phyloP scores from a whole-genome alignment of 164 flowering plant genomes.

The Kalanchoe fedtschenkoi region DNA sequence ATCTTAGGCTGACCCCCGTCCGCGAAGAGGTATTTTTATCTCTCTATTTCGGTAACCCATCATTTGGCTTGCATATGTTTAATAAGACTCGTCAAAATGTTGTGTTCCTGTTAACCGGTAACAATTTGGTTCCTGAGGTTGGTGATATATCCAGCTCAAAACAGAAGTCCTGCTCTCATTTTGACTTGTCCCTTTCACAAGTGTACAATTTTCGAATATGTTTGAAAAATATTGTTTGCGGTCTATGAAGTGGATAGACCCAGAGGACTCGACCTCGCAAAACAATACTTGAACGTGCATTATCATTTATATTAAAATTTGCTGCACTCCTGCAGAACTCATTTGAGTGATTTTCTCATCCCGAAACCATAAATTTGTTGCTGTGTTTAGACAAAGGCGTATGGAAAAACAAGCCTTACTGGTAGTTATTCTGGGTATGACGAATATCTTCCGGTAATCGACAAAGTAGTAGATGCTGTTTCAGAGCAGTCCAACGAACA shows the following conservation, averaged over 20 bases:
- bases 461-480: conserved; percentile 75
- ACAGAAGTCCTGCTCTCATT: too few relatives aligned
- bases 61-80: too few relatives aligned
- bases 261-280: too few relatives aligned
- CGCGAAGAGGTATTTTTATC: conserved; percentile 61
- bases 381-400: conserved; percentile 44
- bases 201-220: too few relatives aligned
- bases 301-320: neutral
- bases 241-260: too few relatives aligned
- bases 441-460: conserved; percentile 86
- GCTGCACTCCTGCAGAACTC: neutral
- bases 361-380: neutral
- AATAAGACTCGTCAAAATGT: too few relatives aligned
- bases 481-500: conserved; percentile 51
- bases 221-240: too few relatives aligned
- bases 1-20: conserved; percentile 74
- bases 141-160: too few relatives aligned
- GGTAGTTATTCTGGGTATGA: conserved; percentile 52
- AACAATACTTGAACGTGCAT: neutral
- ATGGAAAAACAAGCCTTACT: conserved; percentile 37
- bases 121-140: too few relatives aligned
- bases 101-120: too few relatives aligned
- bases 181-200: too few relatives aligned
- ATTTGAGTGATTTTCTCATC: neutral
- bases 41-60: neutral